phyloP scores from a whole-genome alignment of 768 basidiomycete genomes.

The Suillus tomentosus region DNA sequence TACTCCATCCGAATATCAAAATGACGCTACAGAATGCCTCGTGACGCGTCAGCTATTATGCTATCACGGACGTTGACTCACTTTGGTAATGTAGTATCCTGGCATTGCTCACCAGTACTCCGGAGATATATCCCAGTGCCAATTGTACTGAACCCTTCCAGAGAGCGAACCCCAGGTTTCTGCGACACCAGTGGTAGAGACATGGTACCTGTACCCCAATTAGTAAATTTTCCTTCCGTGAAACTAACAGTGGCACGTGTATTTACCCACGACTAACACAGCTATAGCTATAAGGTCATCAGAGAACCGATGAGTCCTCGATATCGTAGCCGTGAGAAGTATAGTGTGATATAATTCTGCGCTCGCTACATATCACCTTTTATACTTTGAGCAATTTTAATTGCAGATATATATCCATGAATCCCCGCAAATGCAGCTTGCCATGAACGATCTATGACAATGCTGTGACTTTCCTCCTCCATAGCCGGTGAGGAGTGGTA shows the following conservation, averaged over 20 bases:
- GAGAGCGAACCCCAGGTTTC: neutral
- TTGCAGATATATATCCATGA: too few relatives aligned
- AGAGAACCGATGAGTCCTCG: too few relatives aligned
- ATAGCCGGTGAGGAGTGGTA: too few relatives aligned
- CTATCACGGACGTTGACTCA: slow-evolving; percentile 15
- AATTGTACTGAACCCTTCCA: slow-evolving; percentile 5
- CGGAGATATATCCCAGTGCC: slow-evolving; percentile 8
- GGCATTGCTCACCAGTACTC: neutral
- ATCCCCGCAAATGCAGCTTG: too few relatives aligned
- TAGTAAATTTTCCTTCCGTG: neutral
- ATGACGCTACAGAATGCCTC: slow-evolving; percentile 22
- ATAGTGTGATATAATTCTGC: too few relatives aligned
- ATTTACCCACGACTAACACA: neutral
- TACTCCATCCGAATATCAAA: slow-evolving; percentile 34
- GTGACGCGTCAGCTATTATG: slow-evolving; percentile 6
- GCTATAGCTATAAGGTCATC: too few relatives aligned
- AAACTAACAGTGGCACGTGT: neutral
- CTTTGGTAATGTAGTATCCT: slow-evolving; percentile 21
- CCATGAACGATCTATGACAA: too few relatives aligned
- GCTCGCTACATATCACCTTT: too few relatives aligned
- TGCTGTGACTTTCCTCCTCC: too few relatives aligned
- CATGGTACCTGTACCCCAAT: neutral
- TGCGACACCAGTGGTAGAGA: neutral
- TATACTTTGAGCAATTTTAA: too few relatives aligned
- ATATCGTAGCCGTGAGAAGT: too few relatives aligned